Percentiles rank a stretch among this genome's conserved stretches.
Conservation (phyloP, 2,329 filamentous ascomycete genomes). For the Coniochaeta hoffmannii region DNA sequence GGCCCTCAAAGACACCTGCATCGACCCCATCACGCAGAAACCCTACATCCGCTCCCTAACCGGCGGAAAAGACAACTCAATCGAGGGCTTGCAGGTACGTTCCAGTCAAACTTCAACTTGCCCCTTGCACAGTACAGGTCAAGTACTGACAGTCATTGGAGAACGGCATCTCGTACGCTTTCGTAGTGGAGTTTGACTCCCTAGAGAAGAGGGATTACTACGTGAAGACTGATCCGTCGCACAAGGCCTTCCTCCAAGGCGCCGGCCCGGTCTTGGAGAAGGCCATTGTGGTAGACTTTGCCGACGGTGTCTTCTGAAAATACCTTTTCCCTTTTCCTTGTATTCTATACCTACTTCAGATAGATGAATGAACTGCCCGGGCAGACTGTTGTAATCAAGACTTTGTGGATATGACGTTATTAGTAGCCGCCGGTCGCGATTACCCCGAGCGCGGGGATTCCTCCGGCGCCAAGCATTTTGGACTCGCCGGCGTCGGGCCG, state of each 20-base stretch:
- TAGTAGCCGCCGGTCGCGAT: too few relatives aligned
- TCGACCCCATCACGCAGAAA: conserved; percentile 49
- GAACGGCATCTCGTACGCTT: conserved; percentile 33
- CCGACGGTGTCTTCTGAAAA: conserved; percentile 7
- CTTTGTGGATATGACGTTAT: too few relatives aligned
- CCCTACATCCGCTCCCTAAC: conserved; percentile 53
- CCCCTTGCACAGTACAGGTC: neutral
- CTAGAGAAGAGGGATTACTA: conserved; percentile 33
- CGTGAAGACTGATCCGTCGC: conserved; percentile 28
- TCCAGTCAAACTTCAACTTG: neutral
- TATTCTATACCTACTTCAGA: neutral
- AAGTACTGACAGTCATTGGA: conserved; percentile 12
- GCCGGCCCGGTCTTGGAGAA: conserved; percentile 25
- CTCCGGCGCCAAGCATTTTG: too few relatives aligned
- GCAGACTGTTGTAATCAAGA: too few relatives aligned
- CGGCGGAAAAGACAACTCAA: conserved; percentile 55
- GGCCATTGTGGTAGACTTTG: conserved; percentile 30
- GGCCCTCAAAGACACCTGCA: conserved; percentile 46
- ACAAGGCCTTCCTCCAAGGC: conserved; percentile 28
- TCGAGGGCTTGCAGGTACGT: conserved; percentile 51
- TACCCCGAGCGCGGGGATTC: too few relatives aligned
- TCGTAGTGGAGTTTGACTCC: conserved; percentile 31
- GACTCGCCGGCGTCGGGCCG: too few relatives aligned
- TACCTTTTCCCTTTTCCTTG: too few relatives aligned
- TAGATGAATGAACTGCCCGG: too few relatives aligned